These are phyloP conservation scores for Leccinellum rugosiceps DNA, from an alignment of 768 basidiomycete species.

Conservation along the genomic window DNA sequence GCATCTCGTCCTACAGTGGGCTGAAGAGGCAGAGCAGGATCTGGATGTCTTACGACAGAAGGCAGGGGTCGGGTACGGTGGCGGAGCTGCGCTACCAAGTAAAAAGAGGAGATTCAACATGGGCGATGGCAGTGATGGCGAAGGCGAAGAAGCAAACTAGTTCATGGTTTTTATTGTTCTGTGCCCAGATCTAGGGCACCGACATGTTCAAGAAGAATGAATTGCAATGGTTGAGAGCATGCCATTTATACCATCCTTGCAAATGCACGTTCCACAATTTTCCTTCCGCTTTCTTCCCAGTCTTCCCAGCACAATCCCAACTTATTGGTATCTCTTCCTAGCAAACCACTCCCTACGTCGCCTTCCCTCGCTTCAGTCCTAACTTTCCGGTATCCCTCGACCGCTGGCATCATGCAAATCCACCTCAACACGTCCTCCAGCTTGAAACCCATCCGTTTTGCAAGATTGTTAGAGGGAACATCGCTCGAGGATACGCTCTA, in stretches of 20 bases:
- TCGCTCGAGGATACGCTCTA: conserved; percentile 43
- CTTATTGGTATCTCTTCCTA: conserved; percentile 31
- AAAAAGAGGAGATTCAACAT: conserved; percentile 68
- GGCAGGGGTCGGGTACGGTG: conserved; percentile 74
- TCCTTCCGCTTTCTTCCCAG: conserved; percentile 36
- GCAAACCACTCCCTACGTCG: conserved; percentile 21
- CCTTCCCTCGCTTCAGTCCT: conserved; percentile 25
- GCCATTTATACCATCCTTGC: conserved; percentile 8
- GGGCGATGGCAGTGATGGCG: conserved; percentile 37
- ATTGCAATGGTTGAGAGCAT: neutral
- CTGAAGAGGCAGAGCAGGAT: conserved; percentile 77
- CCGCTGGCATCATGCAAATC: conserved; percentile 36
- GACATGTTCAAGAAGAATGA: neutral
- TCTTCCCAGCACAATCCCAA: conserved; percentile 42
- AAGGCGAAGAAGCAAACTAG: conserved; percentile 29
- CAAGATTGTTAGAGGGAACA: conserved; percentile 34
- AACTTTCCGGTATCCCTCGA: conserved; percentile 20
- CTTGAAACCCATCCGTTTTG: conserved; percentile 26
- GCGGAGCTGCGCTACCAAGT: conserved; percentile 67
- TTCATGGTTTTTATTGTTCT: neutral
- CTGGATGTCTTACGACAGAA: conserved; percentile 74
- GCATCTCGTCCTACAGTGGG: conserved; percentile 95
- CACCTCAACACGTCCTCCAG: conserved; percentile 43
- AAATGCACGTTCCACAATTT: conserved; percentile 26
- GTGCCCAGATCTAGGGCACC: neutral